Conservation (phyloP, 2,329 filamentous ascomycete species). For the Sclerotinia subarctica region DNA sequence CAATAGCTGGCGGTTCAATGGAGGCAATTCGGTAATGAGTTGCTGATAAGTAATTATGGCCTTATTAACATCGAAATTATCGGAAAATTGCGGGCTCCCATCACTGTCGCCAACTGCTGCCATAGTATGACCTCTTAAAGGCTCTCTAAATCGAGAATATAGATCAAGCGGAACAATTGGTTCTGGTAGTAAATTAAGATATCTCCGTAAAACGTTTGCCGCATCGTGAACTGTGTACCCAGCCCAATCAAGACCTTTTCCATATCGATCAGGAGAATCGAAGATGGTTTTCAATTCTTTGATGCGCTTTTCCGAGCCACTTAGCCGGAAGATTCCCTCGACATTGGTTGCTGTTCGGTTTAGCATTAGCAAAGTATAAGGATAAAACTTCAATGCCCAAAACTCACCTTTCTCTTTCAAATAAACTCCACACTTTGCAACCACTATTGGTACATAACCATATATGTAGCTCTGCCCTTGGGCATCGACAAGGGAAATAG, state of each 20-base stretch:
- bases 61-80: constrained; percentile 68
- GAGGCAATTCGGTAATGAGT: constrained; percentile 88
- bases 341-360: constrained; percentile 74
- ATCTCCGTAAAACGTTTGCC: constrained; percentile 90
- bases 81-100: constrained; percentile 61
- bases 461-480: constrained; percentile 96
- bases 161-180: constrained; percentile 93
- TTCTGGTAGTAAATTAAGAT: constrained; percentile 93
- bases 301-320: constrained; percentile 95
- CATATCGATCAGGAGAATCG: constrained; percentile 91
- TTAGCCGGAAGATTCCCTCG: constrained; percentile 94
- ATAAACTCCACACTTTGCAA: constrained; percentile 96
- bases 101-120: constrained; percentile 70
- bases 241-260: constrained; percentile 94
- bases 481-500: constrained; percentile 91
- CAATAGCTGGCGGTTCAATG: constrained; percentile 87
- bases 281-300: constrained; percentile 92
- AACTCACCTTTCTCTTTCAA: constrained; percentile 91
- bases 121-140: constrained; percentile 63
- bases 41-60: constrained; percentile 83
- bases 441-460: constrained; percentile 96
- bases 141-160: constrained; percentile 87
- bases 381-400: neutral
- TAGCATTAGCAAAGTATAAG: constrained; percentile 20
- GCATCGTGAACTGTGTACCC: constrained; percentile 98